Evolutionary conservation across 108 stramenopile species (phyloP), one percentile per base, ranked within the genome.

Genomic region (Aureococcus anophagefferens): DNA sequence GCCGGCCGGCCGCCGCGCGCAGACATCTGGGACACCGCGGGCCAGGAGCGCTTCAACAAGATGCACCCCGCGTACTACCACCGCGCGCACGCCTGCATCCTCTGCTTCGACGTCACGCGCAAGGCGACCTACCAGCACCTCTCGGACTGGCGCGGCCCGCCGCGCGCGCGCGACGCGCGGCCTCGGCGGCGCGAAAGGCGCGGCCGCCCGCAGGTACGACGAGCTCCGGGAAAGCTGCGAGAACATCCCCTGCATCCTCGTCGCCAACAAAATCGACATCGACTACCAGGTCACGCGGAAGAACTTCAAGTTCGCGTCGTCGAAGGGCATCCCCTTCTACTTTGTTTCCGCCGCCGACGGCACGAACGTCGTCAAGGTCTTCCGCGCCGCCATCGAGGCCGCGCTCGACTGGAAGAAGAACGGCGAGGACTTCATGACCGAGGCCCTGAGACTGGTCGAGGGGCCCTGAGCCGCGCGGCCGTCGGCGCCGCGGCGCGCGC

Each of bases 11-110:
- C 66, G 33, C 13, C 31, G 34, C 66, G 21, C 25, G 31, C 15
- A 14, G 90, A 91, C 67, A 84, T 93, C 74, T 93, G 90, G 90
- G 91, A 93, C 76, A 93, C 91, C 28, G 91, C 90, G 11, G 91
- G 91, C 14, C 91, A 91, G 81, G 91, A 93, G 64, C 80, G 83
- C 17, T 93, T 89, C 75, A 85, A 81, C 63, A 86, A 82, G 30
- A 88, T 93, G 81, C 91, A 93, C 84, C 84, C 90, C 33, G 84
- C 88, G 14, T 93, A 91, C 76, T 93, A 93, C 76, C 86, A 89
- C 72, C 66, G 83, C 35, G 89, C 91, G 25, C 88, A 93, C 68
- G 88, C 76, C 17, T 91, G 89, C 71, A 84, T 92, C 35, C 46
- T 92, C 68, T 85, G 89, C 33, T 89, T 90, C 74, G 86, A 87